phyloP scores from a whole-genome alignment of 495 filamentous ascomycete genomes.

The Trypethelium eluteriae region DNA sequence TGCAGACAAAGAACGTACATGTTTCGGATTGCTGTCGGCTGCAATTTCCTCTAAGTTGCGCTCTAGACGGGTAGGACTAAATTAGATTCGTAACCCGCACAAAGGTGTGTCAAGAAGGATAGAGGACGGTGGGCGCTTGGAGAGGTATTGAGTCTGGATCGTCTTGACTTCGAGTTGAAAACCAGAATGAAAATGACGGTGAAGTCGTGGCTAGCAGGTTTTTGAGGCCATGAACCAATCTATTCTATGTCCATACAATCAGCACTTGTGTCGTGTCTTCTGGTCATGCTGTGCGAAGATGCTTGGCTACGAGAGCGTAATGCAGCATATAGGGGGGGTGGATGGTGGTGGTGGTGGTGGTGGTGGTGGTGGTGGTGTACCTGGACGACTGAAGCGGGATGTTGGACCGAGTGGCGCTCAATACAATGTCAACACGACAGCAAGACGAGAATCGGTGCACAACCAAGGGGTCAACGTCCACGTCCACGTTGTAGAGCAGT shows the following conservation, averaged over 20 bases:
- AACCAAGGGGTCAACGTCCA: background rate
- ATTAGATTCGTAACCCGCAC: background rate
- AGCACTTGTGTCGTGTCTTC: background rate
- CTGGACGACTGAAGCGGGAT: background rate
- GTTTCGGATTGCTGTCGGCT: conserved; percentile 7
- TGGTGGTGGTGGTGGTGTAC: background rate
- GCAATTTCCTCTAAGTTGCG: background rate
- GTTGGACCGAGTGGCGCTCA: background rate
- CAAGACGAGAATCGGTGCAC: background rate
- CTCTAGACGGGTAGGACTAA: background rate
- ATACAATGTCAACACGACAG: background rate
- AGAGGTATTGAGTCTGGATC: no score
- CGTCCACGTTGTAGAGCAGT: conserved; percentile 5
- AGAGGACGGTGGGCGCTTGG: background rate
- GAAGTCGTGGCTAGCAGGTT: background rate
- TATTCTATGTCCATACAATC: background rate
- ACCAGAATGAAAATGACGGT: background rate
- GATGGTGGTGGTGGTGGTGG: background rate
- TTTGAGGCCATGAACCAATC: background rate
- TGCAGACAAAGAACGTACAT: conserved; percentile 11
- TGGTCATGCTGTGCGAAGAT: background rate
- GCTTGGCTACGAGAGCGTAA: background rate
- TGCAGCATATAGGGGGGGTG: background rate
- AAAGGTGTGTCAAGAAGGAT: background rate
- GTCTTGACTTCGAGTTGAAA: background rate